A percentile compares a stretch with the other conserved stretches of the same genome.
Evolutionary conservation across 306 rosid genomes (phyloP).

Genomic region (Betula pendula): DNA sequence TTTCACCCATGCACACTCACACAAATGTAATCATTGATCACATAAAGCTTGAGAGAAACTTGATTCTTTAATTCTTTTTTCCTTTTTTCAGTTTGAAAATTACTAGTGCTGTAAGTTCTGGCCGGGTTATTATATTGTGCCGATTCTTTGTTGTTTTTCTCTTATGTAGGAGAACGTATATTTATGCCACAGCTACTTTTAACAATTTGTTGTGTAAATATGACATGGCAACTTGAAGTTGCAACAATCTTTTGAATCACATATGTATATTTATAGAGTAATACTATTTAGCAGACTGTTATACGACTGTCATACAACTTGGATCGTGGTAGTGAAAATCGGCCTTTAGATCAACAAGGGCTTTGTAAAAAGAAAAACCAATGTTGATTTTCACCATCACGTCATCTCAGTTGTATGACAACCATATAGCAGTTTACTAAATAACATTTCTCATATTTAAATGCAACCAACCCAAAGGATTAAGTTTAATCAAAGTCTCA

Average conservation of each 20-base stretch:
- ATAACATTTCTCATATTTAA: too few relatives aligned
- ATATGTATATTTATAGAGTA: too few relatives aligned
- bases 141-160: neutral
- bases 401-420: too few relatives aligned
- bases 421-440: too few relatives aligned
- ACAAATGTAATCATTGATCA: neutral
- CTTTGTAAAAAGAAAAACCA: too few relatives aligned
- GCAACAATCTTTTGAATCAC: neutral
- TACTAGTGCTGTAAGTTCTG: neutral
- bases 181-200: neutral
- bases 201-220: neutral
- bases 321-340: too few relatives aligned
- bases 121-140: neutral
- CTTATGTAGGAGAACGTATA: neutral
- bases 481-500: neutral
- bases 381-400: too few relatives aligned
- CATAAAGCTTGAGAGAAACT: neutral
- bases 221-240: neutral
- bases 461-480: neutral
- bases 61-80: too few relatives aligned
- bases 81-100: neutral
- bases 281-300: too few relatives aligned
- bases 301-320: too few relatives aligned
- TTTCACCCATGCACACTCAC: neutral
- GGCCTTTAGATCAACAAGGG: too few relatives aligned